phyloP scores from a whole-genome alignment of 2,329 filamentous ascomycete genomes.

The Stenocarpella maydis region DNA sequence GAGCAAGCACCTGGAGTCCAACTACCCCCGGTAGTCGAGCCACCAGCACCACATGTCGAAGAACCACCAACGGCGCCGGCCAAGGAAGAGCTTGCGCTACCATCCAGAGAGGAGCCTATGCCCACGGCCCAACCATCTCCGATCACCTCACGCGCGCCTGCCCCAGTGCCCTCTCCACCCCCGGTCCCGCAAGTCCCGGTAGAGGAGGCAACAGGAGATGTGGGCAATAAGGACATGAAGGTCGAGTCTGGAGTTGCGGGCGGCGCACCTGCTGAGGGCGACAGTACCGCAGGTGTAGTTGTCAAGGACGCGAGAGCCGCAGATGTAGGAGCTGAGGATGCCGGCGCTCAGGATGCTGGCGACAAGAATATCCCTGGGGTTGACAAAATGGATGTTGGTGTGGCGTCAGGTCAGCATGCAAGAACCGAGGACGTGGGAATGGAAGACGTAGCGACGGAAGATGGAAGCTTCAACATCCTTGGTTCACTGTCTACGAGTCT shows the following conservation, averaged over 20 bases:
- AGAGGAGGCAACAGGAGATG: slow-evolving; percentile 7
- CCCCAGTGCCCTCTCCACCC: neutral
- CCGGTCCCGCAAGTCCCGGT: slow-evolving; percentile 3
- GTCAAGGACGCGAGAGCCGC: slow-evolving; percentile 43
- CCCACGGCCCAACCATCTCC: slow-evolving; percentile 12
- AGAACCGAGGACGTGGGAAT: neutral
- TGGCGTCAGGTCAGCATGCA: neutral
- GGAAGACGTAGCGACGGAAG: slow-evolving; percentile 14
- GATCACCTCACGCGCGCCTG: neutral
- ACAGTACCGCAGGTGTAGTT: slow-evolving; percentile 41
- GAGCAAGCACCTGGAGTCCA: no score
- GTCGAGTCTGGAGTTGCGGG: neutral
- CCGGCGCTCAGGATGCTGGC: neutral
- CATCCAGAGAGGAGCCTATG: slow-evolving; percentile 32
- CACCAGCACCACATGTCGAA: neutral
- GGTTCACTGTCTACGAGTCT: slow-evolving; percentile 30
- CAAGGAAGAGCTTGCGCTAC: slow-evolving; percentile 24
- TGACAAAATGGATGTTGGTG: neutral
- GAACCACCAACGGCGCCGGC: neutral
- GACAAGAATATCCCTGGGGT: neutral
- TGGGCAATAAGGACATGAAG: neutral
- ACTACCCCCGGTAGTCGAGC: neutral
- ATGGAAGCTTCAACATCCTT: slow-evolving; percentile 32
- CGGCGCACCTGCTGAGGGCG: neutral
- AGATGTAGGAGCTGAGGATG: neutral